Evolutionary conservation across 2,329 filamentous ascomycete genomes (phyloP).

Genomic region (Phoma sp.): DNA sequence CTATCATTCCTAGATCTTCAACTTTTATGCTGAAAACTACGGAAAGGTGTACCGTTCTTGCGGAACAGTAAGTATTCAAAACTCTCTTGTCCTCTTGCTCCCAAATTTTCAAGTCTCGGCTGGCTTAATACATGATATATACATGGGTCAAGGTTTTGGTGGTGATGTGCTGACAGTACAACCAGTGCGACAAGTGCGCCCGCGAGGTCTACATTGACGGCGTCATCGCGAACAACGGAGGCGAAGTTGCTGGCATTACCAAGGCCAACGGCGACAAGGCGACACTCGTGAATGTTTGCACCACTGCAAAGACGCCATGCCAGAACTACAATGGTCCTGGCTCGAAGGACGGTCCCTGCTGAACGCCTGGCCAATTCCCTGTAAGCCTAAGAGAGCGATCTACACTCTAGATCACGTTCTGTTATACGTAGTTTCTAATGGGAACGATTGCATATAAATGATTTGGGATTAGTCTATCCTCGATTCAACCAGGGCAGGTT

Average conservation of each 20-base stretch:
- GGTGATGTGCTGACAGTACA: no score
- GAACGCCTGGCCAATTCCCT: no score
- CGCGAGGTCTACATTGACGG: slow-evolving; percentile 4
- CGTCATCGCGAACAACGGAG: slow-evolving; percentile 1
- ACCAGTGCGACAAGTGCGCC: slow-evolving; percentile 1
- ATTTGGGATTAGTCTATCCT: no score
- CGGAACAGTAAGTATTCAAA: neutral
- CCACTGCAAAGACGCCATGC: slow-evolving; percentile 1
- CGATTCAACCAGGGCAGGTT: no score
- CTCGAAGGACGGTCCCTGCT: neutral
- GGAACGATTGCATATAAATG: no score
- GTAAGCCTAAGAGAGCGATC: no score
- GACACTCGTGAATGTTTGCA: neutral
- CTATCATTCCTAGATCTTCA: neutral
- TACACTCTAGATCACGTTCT: no score
- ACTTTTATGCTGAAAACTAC: slow-evolving; percentile 5
- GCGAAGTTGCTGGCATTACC: slow-evolving; percentile 4
- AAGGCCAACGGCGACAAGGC: slow-evolving; percentile 8
- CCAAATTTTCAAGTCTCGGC: no score
- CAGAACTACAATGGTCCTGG: slow-evolving; percentile 8
- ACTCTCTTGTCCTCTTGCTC: neutral
- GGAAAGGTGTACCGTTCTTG: slow-evolving; percentile 7
- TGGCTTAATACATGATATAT: no score
- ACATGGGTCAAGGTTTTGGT: no score
- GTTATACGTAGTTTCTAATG: no score